Percentiles rank a stretch among this genome's conserved stretches.
These are phyloP conservation scores for Neurospora sp. DNA, from an alignment of 495 filamentous ascomycete species.

Conservation along the genomic window DNA sequence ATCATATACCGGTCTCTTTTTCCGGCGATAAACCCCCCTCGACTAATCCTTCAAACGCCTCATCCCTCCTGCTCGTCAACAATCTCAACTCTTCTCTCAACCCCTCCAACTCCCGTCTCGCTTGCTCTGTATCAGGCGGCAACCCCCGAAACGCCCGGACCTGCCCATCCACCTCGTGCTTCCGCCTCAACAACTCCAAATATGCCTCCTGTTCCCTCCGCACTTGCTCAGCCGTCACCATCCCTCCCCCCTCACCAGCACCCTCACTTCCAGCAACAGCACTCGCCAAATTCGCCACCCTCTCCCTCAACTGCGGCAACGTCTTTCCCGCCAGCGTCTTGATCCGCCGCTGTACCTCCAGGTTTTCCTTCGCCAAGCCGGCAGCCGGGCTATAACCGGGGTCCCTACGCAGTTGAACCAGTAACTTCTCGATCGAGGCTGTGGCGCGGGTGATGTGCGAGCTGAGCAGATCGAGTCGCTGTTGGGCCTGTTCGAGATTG, in stretches of 20 bases:
- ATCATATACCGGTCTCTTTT: neutral
- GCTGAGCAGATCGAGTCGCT: slow-evolving; percentile 31
- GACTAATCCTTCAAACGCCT: slow-evolving; percentile 53
- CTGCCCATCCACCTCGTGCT: slow-evolving; percentile 47
- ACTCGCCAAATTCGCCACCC: slow-evolving; percentile 23
- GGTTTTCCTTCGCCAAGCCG: slow-evolving; percentile 46
- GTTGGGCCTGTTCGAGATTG: slow-evolving; percentile 32
- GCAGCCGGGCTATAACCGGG: slow-evolving; percentile 37
- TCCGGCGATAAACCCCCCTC: slow-evolving; percentile 37
- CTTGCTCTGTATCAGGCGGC: slow-evolving; percentile 56
- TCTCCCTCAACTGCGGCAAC: slow-evolving; percentile 42
- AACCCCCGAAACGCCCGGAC: slow-evolving; percentile 54
- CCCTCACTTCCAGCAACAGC: slow-evolving; percentile 38
- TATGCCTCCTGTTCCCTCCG: slow-evolving; percentile 44
- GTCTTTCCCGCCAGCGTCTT: slow-evolving; percentile 44
- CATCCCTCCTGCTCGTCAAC: slow-evolving; percentile 51
- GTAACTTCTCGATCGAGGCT: neutral
- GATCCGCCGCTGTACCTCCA: slow-evolving; percentile 51
- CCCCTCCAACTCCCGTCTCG: slow-evolving; percentile 53
- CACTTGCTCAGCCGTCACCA: slow-evolving; percentile 35
- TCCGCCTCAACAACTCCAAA: slow-evolving; percentile 34
- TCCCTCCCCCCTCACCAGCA: slow-evolving; percentile 31
- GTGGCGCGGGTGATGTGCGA: slow-evolving; percentile 25
- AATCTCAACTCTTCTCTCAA: slow-evolving; percentile 49
- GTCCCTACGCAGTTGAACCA: slow-evolving; percentile 1